Evolutionary conservation across 1,139 yeast genomes (phyloP).

Genomic region (Taiozyma sp.): DNA sequence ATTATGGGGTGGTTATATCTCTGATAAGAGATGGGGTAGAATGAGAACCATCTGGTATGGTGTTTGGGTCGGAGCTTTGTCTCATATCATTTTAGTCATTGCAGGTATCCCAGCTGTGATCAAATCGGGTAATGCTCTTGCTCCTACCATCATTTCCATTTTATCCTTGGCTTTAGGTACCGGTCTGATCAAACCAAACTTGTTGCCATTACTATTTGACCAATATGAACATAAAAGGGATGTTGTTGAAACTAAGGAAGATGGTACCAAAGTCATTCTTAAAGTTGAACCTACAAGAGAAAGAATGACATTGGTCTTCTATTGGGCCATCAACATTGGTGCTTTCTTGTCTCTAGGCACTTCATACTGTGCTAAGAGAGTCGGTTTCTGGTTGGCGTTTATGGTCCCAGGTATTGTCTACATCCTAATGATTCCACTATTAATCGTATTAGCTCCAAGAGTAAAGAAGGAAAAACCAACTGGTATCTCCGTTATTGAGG

Average conservation of each 20-base stretch:
- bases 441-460: conserved; percentile 34
- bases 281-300: conserved; percentile 64
- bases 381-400: conserved; percentile 79
- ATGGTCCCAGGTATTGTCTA: conserved; percentile 52
- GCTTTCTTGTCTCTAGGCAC: conserved; percentile 76
- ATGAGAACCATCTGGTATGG: conserved; percentile 64
- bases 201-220: conserved; percentile 76
- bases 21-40: conserved; percentile 75
- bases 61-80: conserved; percentile 54
- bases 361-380: conserved; percentile 61
- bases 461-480: conserved; percentile 36
- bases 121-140: conserved; percentile 40
- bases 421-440: conserved; percentile 43
- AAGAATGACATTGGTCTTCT: conserved; percentile 72
- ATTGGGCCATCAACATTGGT: conserved; percentile 79
- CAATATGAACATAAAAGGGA: conserved; percentile 58
- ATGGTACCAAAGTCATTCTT: conserved; percentile 71
- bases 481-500: conserved; percentile 45
- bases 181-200: conserved; percentile 79
- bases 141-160: conserved; percentile 53
- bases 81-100: conserved; percentile 60
- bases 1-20: conserved; percentile 67
- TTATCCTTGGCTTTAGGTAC: conserved; percentile 73
- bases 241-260: conserved; percentile 51
- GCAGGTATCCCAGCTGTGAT: conserved; percentile 69